Percentiles rank a stretch among this genome's conserved stretches.
phyloP scores from a whole-genome alignment of 2,329 filamentous ascomycete species.

The Rosellinia necatrix region DNA sequence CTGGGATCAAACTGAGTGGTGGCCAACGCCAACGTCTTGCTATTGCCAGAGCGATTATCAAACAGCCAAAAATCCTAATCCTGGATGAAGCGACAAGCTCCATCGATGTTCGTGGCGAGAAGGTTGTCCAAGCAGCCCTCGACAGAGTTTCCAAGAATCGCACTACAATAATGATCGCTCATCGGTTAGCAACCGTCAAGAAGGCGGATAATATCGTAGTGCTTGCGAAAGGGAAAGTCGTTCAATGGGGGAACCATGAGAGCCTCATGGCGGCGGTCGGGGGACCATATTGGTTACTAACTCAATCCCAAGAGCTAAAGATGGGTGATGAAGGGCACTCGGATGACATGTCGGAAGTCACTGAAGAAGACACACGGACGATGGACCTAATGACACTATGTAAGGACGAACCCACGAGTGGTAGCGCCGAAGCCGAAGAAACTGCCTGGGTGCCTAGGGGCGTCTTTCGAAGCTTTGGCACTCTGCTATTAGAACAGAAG shows the following conservation, averaged over 20 bases:
- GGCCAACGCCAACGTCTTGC: constrained; percentile 70
- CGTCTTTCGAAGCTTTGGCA: constrained; percentile 36
- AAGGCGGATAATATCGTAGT: constrained; percentile 49
- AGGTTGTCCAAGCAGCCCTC: constrained; percentile 60
- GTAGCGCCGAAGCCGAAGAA: background rate
- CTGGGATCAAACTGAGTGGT: constrained; percentile 68
- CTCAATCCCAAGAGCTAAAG: constrained; percentile 63
- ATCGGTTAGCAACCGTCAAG: constrained; percentile 60
- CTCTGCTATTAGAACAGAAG: constrained; percentile 38
- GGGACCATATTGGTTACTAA: constrained; percentile 69
- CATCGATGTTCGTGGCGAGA: constrained; percentile 49
- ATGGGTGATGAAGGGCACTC: constrained; percentile 50
- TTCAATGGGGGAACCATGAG: constrained; percentile 78
- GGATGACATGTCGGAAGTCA: constrained; percentile 39
- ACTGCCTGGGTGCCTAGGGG: constrained; percentile 30
- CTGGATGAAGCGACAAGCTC: constrained; percentile 65
- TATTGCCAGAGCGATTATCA: constrained; percentile 69
- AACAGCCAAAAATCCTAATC: constrained; percentile 61
- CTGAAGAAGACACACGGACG: constrained; percentile 43
- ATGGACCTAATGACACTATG: constrained; percentile 48
- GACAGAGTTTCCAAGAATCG: constrained; percentile 60
- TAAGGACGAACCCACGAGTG: constrained; percentile 36
- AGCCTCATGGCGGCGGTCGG: constrained; percentile 63
- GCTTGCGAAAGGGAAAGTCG: constrained; percentile 62
- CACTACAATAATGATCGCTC: constrained; percentile 70